A percentile compares a stretch with the other conserved stretches of the same genome.
These are phyloP conservation scores for Volvox reticuliferus DNA, from an alignment of 139 green algal genomes.

Conservation along the genomic window DNA sequence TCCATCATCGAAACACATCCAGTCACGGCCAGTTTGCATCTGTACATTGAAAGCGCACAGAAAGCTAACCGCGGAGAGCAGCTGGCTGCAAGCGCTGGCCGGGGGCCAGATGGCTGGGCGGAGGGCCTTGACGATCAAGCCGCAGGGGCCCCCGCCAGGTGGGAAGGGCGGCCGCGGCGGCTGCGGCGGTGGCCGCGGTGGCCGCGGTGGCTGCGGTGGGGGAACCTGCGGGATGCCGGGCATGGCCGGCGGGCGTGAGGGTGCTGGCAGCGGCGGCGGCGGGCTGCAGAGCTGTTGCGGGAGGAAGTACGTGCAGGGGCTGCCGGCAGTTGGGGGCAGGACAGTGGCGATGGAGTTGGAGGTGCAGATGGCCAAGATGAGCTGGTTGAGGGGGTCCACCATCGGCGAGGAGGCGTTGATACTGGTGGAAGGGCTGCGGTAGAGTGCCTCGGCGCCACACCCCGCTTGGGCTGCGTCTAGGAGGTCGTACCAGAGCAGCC, in stretches of 20 bases:
- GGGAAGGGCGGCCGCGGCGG: not conserved
- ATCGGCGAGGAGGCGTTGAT: not conserved
- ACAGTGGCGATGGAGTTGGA: not conserved
- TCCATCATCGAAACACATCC: not conserved
- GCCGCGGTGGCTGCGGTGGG: not conserved
- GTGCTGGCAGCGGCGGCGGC: not conserved
- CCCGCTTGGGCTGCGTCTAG: not conserved
- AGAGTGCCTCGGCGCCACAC: not conserved
- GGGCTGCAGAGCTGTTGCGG: not conserved
- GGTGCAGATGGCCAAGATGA: not conserved
- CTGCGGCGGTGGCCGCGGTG: not conserved
- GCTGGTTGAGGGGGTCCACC: not conserved
- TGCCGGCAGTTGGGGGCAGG: not conserved
- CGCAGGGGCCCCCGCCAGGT: not conserved
- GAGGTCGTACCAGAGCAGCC: slow-evolving; percentile 1
- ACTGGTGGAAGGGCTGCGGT: not conserved
- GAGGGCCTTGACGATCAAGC: not conserved
- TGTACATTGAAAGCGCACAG: not conserved
- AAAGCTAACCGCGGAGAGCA: not conserved
- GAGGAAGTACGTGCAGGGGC: not conserved
- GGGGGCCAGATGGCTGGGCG: not conserved
- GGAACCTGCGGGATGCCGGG: not conserved
- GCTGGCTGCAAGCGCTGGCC: not conserved
- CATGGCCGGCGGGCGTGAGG: not conserved
- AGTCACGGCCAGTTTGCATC: not conserved